These are phyloP conservation scores for Pleurotus eryngii DNA, from an alignment of 768 basidiomycete species.

Conservation along the genomic window DNA sequence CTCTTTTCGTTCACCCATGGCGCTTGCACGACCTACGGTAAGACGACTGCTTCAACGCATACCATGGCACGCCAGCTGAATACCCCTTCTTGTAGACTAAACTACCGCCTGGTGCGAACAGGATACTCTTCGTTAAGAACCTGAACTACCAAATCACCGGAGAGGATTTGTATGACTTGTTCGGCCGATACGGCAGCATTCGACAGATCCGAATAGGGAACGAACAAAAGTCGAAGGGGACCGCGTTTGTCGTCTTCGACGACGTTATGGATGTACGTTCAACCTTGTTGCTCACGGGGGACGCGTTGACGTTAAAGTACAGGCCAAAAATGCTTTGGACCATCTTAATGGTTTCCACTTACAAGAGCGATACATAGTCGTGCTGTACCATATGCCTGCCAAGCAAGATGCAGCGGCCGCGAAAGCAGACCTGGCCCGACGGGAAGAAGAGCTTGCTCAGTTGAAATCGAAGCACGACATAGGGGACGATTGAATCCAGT, in stretches of 20 bases:
- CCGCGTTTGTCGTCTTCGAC: slow-evolving; percentile 95
- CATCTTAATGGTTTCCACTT: slow-evolving; percentile 98
- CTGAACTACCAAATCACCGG: slow-evolving; percentile 90
- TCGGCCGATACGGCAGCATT: slow-evolving; percentile 95
- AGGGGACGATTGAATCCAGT: slow-evolving; percentile 55
- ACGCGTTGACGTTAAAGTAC: slow-evolving; percentile 13
- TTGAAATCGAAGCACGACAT: slow-evolving; percentile 88
- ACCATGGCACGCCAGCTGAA: neutral
- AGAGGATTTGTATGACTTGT: slow-evolving; percentile 93
- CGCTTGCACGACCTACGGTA: slow-evolving; percentile 69
- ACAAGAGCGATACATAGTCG: slow-evolving; percentile 97
- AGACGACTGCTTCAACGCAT: slow-evolving; percentile 16
- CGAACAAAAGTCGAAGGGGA: slow-evolving; percentile 89
- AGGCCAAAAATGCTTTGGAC: slow-evolving; percentile 97
- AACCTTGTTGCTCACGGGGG: neutral
- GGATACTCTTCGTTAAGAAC: slow-evolving; percentile 92
- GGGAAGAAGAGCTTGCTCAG: slow-evolving; percentile 86
- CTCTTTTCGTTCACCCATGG: slow-evolving; percentile 38
- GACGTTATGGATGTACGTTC: slow-evolving; percentile 89
- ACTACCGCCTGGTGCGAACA: slow-evolving; percentile 88
- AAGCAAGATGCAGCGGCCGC: slow-evolving; percentile 92
- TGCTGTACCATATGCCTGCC: slow-evolving; percentile 97
- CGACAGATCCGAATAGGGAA: slow-evolving; percentile 94
- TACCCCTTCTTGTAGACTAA: slow-evolving; percentile 51
- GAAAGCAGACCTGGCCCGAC: slow-evolving; percentile 85